Percentiles rank a stretch among this genome's conserved stretches.
phyloP scores from a whole-genome alignment of 345 rosid species.

The Sisymbrium irio region DNA sequence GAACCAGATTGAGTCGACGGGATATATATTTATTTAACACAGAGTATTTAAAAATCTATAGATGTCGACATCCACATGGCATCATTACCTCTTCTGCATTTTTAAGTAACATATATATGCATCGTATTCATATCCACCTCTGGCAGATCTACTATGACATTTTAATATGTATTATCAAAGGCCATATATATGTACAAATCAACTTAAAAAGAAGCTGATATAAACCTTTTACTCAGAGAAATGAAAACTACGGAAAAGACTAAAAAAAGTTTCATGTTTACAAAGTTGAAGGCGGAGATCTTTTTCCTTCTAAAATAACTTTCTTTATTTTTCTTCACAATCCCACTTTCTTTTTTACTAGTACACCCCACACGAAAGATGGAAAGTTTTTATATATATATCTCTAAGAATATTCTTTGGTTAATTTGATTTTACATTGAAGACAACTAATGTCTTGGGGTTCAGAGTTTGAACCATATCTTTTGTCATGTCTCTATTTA shows the following conservation, averaged over 20 bases:
- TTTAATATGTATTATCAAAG: too few species aligned
- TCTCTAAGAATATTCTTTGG: too few species aligned
- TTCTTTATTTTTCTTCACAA: not conserved
- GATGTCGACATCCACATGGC: conserved; percentile 9
- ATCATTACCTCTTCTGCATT: not conserved
- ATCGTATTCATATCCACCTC: not conserved
- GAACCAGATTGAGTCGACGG: not conserved
- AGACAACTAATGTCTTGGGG: too few species aligned
- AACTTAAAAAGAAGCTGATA: not conserved
- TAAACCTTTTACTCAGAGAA: not conserved
- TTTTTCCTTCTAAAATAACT: not conserved
- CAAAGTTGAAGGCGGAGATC: too few species aligned
- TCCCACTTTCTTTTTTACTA: not conserved
- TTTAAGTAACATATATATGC: not conserved
- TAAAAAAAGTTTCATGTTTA: too few species aligned
- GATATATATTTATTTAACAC: not conserved
- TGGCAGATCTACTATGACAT: not conserved
- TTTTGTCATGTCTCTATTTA: too few species aligned
- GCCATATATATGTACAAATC: too few species aligned
- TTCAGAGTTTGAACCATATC: too few species aligned
- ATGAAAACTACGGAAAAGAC: too few species aligned
- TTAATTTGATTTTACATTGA: too few species aligned
- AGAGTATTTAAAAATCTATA: not conserved
- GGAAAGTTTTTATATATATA: not conserved
- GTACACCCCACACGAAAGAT: not conserved